Percentiles rank a stretch among this genome's conserved stretches.
Evolutionary conservation across 805 yeast genomes (phyloP).

Genomic region (Candida insectorum): DNA sequence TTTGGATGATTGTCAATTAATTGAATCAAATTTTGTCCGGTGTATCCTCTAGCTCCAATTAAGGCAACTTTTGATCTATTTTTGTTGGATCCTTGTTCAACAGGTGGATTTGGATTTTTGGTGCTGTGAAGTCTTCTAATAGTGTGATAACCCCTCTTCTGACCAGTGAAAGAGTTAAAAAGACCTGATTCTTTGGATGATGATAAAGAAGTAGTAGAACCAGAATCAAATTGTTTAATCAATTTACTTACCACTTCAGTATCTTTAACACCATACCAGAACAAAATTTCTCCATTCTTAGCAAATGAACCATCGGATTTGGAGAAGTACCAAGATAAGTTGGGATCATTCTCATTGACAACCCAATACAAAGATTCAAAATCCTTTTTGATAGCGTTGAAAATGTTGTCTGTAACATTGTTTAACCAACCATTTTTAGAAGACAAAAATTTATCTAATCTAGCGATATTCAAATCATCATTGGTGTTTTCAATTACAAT

Average conservation of each 20-base stretch:
- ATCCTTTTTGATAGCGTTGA: constrained; percentile 76
- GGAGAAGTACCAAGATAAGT: constrained; percentile 86
- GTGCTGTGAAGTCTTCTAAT: constrained; percentile 16
- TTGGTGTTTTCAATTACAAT: constrained; percentile 54
- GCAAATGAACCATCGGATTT: constrained; percentile 93
- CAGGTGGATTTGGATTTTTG: constrained; percentile 68
- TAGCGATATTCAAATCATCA: constrained; percentile 47
- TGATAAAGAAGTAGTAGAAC: constrained; percentile 32
- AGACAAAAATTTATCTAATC: constrained; percentile 80
- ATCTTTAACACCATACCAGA: constrained; percentile 90
- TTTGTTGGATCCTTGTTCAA: constrained; percentile 58
- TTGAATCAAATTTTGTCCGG: constrained; percentile 89
- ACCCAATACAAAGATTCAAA: constrained; percentile 78
- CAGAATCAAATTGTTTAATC: constrained; percentile 49
- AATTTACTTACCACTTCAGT: constrained; percentile 53
- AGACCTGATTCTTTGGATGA: constrained; percentile 44
- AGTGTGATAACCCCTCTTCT: constrained; percentile 54
- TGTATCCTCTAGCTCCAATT: constrained; percentile 97
- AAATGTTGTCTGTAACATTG: constrained; percentile 93
- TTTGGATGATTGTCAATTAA: constrained; percentile 85
- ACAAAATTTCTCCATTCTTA: constrained; percentile 82
- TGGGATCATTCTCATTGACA: constrained; percentile 85
- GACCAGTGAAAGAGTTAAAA: constrained; percentile 43
- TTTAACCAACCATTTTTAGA: constrained; percentile 94
- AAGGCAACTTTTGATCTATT: constrained; percentile 75